A percentile compares a stretch with the other conserved stretches of the same genome.
These are phyloP conservation scores for Sporopachydermia quercuum DNA, from an alignment of 805 yeast genomes.

Conservation along the genomic window DNA sequence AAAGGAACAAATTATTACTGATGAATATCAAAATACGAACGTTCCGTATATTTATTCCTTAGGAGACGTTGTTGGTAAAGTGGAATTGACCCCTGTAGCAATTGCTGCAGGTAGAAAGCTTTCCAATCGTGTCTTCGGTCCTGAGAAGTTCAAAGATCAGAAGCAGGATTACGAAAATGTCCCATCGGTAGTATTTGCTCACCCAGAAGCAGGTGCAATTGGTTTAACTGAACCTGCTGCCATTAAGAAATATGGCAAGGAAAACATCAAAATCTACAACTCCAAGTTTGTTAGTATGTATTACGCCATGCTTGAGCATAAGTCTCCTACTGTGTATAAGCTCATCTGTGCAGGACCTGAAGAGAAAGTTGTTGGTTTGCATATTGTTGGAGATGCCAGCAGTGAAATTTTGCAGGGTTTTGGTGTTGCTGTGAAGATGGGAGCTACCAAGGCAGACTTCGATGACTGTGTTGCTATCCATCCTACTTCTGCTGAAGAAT, in stretches of 20 bases:
- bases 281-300: conserved; percentile 85
- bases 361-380: conserved; percentile 92
- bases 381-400: conserved; percentile 79
- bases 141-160: conserved; percentile 48
- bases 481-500: conserved; percentile 96
- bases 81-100: conserved; percentile 95
- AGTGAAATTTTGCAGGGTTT: conserved; percentile 96
- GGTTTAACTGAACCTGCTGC: conserved; percentile 80
- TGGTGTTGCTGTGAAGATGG: conserved; percentile 97
- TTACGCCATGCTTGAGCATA: conserved; percentile 68
- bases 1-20: conserved; percentile 54
- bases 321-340: conserved; percentile 81
- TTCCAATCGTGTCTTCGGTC: conserved; percentile 84
- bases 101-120: conserved; percentile 95
- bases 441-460: conserved; percentile 93
- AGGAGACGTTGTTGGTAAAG: conserved; percentile 89
- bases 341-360: conserved; percentile 61
- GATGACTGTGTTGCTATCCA: conserved; percentile 96
- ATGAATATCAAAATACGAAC: conserved; percentile 77
- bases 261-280: conserved; percentile 65
- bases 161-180: conserved; percentile 77
- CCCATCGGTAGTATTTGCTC: conserved; percentile 95
- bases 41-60: conserved; percentile 62
- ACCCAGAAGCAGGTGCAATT: conserved; percentile 93
- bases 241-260: conserved; percentile 60